Evolutionary conservation across 2,329 filamentous ascomycete species (phyloP).

Genomic region (Clonostachys byssicola): DNA sequence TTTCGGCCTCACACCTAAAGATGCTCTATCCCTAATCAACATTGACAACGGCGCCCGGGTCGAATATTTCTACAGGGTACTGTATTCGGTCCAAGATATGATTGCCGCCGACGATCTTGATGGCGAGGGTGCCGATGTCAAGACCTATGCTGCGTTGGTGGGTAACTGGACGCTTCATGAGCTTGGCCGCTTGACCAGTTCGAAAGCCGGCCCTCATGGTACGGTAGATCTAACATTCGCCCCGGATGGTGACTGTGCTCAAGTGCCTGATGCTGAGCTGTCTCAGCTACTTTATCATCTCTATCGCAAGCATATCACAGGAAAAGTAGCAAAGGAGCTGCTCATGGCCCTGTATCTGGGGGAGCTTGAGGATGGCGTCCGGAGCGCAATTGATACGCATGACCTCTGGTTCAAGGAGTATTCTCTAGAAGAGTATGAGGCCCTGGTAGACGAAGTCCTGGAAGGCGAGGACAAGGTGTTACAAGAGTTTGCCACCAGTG

Average conservation of each 20-base stretch:
- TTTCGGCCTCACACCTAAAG: constrained; percentile 72
- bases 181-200: constrained; percentile 62
- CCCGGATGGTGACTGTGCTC: constrained; percentile 38
- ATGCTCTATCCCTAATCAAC: constrained; percentile 74
- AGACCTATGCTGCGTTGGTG: constrained; percentile 38
- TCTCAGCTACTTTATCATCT: constrained; percentile 47
- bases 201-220: constrained; percentile 29
- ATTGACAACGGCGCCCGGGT: constrained; percentile 76
- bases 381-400: constrained; percentile 36
- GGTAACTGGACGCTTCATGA: constrained; percentile 73
- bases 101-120: constrained; percentile 11
- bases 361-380: constrained; percentile 36
- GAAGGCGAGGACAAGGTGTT: constrained; percentile 41
- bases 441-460: constrained; percentile 37
- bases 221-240: constrained; percentile 30
- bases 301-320: constrained; percentile 43
- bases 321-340: constrained; percentile 54
- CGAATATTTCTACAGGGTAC: constrained; percentile 74
- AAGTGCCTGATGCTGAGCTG: constrained; percentile 40
- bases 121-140: constrained; percentile 5
- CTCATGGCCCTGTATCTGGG: constrained; percentile 47
- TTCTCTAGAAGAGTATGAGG: constrained; percentile 37
- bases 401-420: constrained; percentile 53
- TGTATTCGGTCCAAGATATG: constrained; percentile 38
- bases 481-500: constrained; percentile 35